Evolutionary conservation across 306 rosid species (phyloP).

Genomic region (Prinsepia uniflora): DNA sequence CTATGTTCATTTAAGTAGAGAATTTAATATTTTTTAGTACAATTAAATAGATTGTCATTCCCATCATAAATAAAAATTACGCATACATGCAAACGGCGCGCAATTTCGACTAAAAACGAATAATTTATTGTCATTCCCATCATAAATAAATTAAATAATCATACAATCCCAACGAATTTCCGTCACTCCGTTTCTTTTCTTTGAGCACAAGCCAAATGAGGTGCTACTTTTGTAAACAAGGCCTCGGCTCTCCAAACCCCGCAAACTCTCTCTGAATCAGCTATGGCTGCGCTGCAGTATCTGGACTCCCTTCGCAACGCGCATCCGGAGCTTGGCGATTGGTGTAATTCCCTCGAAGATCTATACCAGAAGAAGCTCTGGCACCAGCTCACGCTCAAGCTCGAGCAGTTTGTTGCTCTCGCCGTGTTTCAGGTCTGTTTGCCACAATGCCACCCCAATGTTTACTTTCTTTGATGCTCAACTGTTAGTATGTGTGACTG

Average conservation of each 20-base stretch:
- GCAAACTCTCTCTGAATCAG: slow-evolving; percentile 22
- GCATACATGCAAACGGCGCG: too few species aligned
- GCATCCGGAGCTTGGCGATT: slow-evolving; percentile 85
- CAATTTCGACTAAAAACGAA: too few species aligned
- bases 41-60: too few species aligned
- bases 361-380: slow-evolving; percentile 98
- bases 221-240: slow-evolving; percentile 5
- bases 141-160: too few species aligned
- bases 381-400: slow-evolving; percentile 99
- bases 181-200: slow-evolving; percentile 38
- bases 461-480: background rate
- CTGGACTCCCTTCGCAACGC: slow-evolving; percentile 78
- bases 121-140: too few species aligned
- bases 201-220: slow-evolving; percentile 43
- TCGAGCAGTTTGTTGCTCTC: slow-evolving; percentile 90
- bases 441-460: background rate
- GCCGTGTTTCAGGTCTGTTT: slow-evolving; percentile 75
- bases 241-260: slow-evolving; percentile 4
- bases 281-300: slow-evolving; percentile 95
- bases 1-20: too few species aligned
- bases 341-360: slow-evolving; percentile 95
- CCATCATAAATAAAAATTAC: too few species aligned
- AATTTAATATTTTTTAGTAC: too few species aligned
- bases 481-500: background rate
- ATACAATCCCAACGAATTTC: background rate